Evolutionary conservation across 2,329 filamentous ascomycete genomes (phyloP).

Genomic region (Daldinia sp.): DNA sequence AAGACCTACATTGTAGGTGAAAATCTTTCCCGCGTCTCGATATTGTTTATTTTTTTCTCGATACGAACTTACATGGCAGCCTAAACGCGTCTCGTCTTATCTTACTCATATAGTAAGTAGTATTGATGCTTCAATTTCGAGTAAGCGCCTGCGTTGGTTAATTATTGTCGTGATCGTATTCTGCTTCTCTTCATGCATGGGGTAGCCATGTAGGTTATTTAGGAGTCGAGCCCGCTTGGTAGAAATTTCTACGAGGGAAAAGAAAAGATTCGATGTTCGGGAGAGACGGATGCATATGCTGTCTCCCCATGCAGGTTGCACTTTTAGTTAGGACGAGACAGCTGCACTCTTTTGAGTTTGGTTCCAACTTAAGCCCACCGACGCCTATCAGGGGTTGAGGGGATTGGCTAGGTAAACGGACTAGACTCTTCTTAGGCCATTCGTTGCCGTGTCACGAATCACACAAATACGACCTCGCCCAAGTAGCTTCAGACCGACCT

Average conservation of each 20-base stretch:
- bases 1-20: background rate
- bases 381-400: slow-evolving; percentile 3
- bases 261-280: slow-evolving; percentile 17
- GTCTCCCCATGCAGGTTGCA: slow-evolving; percentile 14
- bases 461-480: slow-evolving; percentile 26
- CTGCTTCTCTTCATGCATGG: slow-evolving; percentile 14
- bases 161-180: slow-evolving; percentile 12
- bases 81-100: no score
- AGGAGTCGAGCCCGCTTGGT: slow-evolving; percentile 14
- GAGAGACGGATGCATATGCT: slow-evolving; percentile 32
- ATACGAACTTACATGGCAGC: slow-evolving; percentile 1
- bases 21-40: background rate
- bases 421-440: background rate
- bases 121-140: background rate
- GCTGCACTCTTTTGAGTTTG: slow-evolving; percentile 25
- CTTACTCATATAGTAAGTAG: background rate
- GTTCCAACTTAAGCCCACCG: slow-evolving; percentile 20
- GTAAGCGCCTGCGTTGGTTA: slow-evolving; percentile 7
- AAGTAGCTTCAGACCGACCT: background rate
- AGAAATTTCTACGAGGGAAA: slow-evolving; percentile 3
- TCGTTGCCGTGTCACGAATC: slow-evolving; percentile 9
- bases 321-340: slow-evolving; percentile 22
- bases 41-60: background rate
- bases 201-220: slow-evolving; percentile 7
- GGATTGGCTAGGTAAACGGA: no score